phyloP scores from a whole-genome alignment of 345 rosid species.

The Salix koriyanagi region DNA sequence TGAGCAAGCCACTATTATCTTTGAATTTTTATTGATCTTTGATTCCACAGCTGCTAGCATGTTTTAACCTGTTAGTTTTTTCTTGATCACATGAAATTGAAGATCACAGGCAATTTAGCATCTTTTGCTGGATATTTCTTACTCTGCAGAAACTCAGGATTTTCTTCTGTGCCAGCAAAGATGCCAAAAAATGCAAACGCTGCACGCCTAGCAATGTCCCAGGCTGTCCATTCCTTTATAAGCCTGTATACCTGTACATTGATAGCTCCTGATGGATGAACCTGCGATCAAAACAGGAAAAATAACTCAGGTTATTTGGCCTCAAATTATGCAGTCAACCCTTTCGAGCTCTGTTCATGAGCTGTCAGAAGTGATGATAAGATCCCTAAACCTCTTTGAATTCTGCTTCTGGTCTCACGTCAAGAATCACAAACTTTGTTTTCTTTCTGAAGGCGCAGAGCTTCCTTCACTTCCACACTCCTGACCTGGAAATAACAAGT shows the following conservation, averaged over 20 bases:
- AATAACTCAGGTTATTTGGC: background rate
- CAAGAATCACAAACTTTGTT: constrained; percentile 96
- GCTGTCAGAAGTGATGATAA: background rate
- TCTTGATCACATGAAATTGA: background rate
- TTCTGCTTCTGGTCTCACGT: constrained; percentile 92
- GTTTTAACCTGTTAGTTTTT: background rate
- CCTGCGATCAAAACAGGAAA: constrained; percentile 30
- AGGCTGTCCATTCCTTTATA: constrained; percentile 94
- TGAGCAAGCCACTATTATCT: constrained; percentile 93
- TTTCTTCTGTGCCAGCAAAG: constrained; percentile 94
- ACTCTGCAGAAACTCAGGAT: constrained; percentile 82
- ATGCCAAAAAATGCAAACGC: constrained; percentile 97
- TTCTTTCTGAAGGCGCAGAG: constrained; percentile 85
- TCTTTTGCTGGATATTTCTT: constrained; percentile 9
- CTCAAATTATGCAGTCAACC: background rate
- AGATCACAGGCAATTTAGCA: background rate
- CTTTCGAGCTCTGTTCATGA: background rate
- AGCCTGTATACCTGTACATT: constrained; percentile 91
- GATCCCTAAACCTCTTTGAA: constrained; percentile 63
- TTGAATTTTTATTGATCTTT: constrained; percentile 65
- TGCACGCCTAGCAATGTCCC: constrained; percentile 97
- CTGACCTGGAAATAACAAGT: constrained; percentile 49
- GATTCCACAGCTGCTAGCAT: constrained; percentile 64
- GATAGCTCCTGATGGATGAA: constrained; percentile 83
- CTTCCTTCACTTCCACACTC: constrained; percentile 96